Conservation (phyloP, 106 monocot genomes). For the Narthecium ossifragum region DNA sequence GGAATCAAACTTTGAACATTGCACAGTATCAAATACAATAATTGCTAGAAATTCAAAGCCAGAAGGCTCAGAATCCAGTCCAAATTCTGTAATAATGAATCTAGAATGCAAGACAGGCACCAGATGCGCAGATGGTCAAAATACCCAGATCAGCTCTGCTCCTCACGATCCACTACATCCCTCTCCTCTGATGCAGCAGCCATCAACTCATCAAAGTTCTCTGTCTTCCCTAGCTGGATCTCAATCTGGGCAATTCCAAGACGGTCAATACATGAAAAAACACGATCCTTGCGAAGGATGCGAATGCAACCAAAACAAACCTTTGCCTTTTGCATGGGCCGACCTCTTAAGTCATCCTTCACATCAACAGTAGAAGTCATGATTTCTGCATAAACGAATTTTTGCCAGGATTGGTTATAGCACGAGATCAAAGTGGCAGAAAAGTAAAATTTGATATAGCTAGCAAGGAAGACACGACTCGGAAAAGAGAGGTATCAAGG, state of each 20-base stretch:
- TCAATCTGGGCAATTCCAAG: constrained; percentile 27
- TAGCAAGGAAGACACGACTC: constrained; percentile 27
- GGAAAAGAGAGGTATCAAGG: neutral
- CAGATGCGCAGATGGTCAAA: too few species aligned
- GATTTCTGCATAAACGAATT: constrained; percentile 10
- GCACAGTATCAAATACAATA: too few species aligned
- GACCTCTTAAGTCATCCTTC: constrained; percentile 20
- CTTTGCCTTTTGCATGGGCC: constrained; percentile 25
- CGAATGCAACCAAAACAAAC: neutral
- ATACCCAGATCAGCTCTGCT: constrained; percentile 33
- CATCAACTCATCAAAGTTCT: constrained; percentile 57
- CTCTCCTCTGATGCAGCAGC: constrained; percentile 48
- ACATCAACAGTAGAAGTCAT: constrained; percentile 27
- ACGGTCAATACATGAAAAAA: too few species aligned
- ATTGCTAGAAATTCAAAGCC: too few species aligned
- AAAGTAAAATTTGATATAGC: neutral
- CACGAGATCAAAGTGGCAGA: neutral
- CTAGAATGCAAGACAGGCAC: too few species aligned
- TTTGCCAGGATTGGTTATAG: neutral
- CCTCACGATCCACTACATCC: constrained; percentile 25
- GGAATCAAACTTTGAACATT: too few species aligned
- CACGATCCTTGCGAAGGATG: too few species aligned
- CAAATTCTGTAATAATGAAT: too few species aligned
- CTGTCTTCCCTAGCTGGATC: constrained; percentile 41
- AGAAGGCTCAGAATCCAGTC: too few species aligned